Percentiles rank a stretch among this genome's conserved stretches.
Conservation (phyloP, 2,329 filamentous ascomycete genomes). For the Aspergillus vadensis region DNA sequence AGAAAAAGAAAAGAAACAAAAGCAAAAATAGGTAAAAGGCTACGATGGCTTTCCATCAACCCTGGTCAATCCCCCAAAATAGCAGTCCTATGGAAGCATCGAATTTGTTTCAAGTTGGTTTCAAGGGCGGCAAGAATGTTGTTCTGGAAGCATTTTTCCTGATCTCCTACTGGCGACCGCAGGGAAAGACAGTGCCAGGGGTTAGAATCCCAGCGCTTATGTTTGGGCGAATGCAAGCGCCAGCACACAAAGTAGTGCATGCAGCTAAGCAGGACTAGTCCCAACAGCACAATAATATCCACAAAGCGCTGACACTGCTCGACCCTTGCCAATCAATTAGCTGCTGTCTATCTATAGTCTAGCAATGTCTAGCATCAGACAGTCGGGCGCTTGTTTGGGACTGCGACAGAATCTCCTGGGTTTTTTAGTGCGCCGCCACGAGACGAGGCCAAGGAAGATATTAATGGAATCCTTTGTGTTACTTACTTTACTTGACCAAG, state of each 20-base stretch:
- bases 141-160: conserved; percentile 15
- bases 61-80: conserved; percentile 4
- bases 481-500: neutral
- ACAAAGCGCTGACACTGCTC: neutral
- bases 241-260: neutral
- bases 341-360: neutral
- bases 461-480: neutral
- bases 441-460: neutral
- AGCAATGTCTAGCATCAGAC: neutral
- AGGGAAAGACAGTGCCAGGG: neutral
- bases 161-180: conserved; percentile 10
- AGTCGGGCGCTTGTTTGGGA: neutral
- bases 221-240: neutral
- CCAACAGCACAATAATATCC: conserved; percentile 1
- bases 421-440: neutral
- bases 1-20: too few species aligned
- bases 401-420: neutral
- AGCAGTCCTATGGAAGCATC: conserved; percentile 3
- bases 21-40: too few species aligned
- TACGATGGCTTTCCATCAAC: neutral
- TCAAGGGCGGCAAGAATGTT: conserved; percentile 8
- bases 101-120: conserved; percentile 14
- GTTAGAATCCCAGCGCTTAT: conserved; percentile 10
- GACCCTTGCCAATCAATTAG: neutral
- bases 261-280: neutral